These are phyloP conservation scores for Aspergillus texensis DNA, from an alignment of 2,329 filamentous ascomycete species.

Conservation along the genomic window DNA sequence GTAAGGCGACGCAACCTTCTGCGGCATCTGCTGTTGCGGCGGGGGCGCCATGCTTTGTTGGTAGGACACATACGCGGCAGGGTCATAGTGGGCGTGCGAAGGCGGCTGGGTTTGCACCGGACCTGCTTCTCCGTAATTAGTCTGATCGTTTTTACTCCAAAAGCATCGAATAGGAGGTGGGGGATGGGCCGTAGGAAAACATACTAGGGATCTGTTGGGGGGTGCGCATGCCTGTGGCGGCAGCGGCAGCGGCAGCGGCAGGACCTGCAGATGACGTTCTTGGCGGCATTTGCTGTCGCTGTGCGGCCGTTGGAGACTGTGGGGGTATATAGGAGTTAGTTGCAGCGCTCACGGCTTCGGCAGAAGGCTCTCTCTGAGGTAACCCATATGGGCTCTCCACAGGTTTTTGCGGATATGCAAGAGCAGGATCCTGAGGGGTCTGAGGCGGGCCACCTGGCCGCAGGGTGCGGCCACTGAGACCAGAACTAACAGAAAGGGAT, in stretches of 20 bases:
- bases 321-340: constrained; percentile 46
- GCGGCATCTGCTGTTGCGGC: constrained; percentile 21
- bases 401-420: constrained; percentile 40
- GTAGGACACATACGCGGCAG: constrained; percentile 44
- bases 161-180: constrained; percentile 21
- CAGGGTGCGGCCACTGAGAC: constrained; percentile 68
- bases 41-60: constrained; percentile 30
- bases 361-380: constrained; percentile 40
- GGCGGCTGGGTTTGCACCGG: constrained; percentile 48
- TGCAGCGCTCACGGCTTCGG: constrained; percentile 47
- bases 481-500: constrained; percentile 52
- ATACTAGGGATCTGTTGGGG: constrained; percentile 46
- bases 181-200: constrained; percentile 14
- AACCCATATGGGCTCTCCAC: constrained; percentile 39
- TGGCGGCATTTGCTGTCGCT: constrained; percentile 50
- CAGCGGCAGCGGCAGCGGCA: constrained; percentile 52
- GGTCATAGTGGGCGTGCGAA: constrained; percentile 50
- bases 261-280: constrained; percentile 54
- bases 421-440: constrained; percentile 39
- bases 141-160: constrained; percentile 23
- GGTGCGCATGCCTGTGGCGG: constrained; percentile 50
- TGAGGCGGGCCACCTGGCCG: constrained; percentile 56
- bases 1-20: constrained; percentile 30
- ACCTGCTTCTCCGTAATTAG: constrained; percentile 44
- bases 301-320: constrained; percentile 47